Evolutionary conservation across 345 rosid species (phyloP).

Genomic region (Bruguiera parviflora): DNA sequence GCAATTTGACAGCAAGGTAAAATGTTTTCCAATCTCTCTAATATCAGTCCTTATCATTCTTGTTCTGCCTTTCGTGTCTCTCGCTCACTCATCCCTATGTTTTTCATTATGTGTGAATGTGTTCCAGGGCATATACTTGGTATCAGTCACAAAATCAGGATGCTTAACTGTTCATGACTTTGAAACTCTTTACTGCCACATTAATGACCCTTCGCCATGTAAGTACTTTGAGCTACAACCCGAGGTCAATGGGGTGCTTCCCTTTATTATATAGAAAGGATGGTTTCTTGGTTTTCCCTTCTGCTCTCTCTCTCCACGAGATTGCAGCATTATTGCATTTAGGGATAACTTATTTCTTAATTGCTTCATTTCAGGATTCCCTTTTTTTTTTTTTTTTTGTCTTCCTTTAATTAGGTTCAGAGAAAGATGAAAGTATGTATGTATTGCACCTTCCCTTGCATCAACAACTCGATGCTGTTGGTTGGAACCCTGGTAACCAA

Average conservation of each 20-base stretch:
- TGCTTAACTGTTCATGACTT: constrained; percentile 88
- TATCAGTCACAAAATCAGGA: constrained; percentile 70
- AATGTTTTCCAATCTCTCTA: background rate
- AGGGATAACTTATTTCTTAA: background rate
- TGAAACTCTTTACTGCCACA: constrained; percentile 67
- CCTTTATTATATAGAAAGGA: no score
- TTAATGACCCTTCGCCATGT: constrained; percentile 34
- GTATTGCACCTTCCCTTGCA: constrained; percentile 58
- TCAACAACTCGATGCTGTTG: constrained; percentile 56
- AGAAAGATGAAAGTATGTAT: constrained; percentile 62
- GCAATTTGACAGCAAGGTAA: constrained; percentile 81
- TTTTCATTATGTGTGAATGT: background rate
- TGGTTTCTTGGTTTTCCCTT: no score
- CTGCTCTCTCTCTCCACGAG: no score
- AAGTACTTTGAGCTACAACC: constrained; percentile 17
- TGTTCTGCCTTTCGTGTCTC: background rate
- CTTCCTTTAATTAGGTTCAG: constrained; percentile 31
- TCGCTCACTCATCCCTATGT: background rate
- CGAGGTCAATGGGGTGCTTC: background rate
- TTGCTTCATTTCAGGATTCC: background rate
- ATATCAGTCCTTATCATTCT: background rate
- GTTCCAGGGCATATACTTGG: constrained; percentile 78
- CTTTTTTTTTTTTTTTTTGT: constrained; percentile 2
- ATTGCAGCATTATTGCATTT: background rate
- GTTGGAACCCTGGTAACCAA: constrained; percentile 84